phyloP scores from a whole-genome alignment of 768 basidiomycete species.

The Termitomyces sp. region DNA sequence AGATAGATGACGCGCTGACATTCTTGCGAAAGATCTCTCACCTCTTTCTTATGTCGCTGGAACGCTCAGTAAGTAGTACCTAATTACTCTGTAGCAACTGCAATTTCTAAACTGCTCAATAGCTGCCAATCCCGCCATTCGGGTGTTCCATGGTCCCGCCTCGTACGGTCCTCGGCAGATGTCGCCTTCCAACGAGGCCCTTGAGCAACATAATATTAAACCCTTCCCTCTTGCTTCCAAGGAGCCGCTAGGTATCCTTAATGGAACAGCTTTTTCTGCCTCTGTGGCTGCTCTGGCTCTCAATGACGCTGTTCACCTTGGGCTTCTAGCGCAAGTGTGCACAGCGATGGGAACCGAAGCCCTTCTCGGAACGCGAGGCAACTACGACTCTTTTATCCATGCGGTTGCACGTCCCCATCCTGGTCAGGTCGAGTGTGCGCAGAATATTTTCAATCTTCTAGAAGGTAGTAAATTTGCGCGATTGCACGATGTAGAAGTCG shows the following conservation, averaged over 20 bases:
- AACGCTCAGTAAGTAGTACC: constrained; percentile 36
- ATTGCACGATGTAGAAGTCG: constrained; percentile 57
- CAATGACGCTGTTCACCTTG: constrained; percentile 61
- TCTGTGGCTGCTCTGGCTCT: constrained; percentile 68
- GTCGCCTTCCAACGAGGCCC: constrained; percentile 44
- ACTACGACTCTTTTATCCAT: constrained; percentile 70
- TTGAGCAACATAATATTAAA: constrained; percentile 46
- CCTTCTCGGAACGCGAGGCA: constrained; percentile 58
- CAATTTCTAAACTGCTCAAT: not conserved
- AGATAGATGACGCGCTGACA: not conserved
- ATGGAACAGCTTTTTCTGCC: constrained; percentile 74
- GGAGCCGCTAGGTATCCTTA: constrained; percentile 66
- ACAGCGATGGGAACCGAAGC: constrained; percentile 82
- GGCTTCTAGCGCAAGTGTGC: constrained; percentile 60
- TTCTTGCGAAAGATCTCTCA: constrained; percentile 32
- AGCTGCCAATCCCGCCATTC: constrained; percentile 15
- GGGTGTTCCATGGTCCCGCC: constrained; percentile 48
- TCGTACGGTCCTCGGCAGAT: constrained; percentile 45
- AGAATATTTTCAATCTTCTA: constrained; percentile 55
- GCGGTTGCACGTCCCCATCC: constrained; percentile 70
- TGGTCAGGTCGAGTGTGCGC: constrained; percentile 73
- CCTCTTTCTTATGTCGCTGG: constrained; percentile 64
- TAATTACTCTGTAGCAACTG: not conserved
- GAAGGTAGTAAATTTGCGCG: constrained; percentile 56
- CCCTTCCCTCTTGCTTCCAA: constrained; percentile 60